A percentile compares a stretch with the other conserved stretches of the same genome.
Conservation (phyloP, 805 yeast genomes). For the Candida succiphila region DNA sequence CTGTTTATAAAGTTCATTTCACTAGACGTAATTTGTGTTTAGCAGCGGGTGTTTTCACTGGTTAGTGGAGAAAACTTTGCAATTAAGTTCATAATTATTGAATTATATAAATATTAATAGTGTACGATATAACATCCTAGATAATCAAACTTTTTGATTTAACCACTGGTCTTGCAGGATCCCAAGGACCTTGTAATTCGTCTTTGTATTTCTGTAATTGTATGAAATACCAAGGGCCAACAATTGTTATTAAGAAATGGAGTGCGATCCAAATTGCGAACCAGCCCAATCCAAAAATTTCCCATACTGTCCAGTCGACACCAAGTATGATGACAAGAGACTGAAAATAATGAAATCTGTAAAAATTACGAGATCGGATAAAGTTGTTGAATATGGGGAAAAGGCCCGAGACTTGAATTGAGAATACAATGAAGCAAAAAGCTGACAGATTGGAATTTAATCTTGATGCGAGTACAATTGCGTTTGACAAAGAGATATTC, state of each 20-base stretch:
- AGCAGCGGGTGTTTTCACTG: constrained; percentile 82
- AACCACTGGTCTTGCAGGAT: constrained; percentile 66
- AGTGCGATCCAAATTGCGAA: constrained; percentile 39
- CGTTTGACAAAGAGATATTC: constrained; percentile 74
- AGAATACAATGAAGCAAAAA: constrained; percentile 70
- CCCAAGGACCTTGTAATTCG: constrained; percentile 92
- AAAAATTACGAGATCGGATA: constrained; percentile 33
- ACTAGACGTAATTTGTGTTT: constrained; percentile 84
- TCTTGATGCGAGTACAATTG: constrained; percentile 87
- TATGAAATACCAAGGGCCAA: constrained; percentile 64
- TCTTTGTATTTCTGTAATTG: constrained; percentile 70
- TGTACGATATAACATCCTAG: background rate
- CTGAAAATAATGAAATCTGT: constrained; percentile 22
- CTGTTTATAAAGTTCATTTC: constrained; percentile 87
- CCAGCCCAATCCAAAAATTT: constrained; percentile 30
- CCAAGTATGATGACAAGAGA: constrained; percentile 16
- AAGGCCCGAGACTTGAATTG: constrained; percentile 62
- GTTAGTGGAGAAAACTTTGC: constrained; percentile 11
- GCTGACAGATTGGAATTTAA: constrained; percentile 64
- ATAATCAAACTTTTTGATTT: constrained; percentile 11
- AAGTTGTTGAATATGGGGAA: constrained; percentile 62
- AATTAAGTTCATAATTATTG: background rate
- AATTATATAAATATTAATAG: background rate
- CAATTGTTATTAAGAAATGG: constrained; percentile 37
- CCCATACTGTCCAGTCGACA: constrained; percentile 23